These are phyloP conservation scores for Curvularia sp. DNA, from an alignment of 2,329 filamentous ascomycete genomes.

Conservation along the genomic window DNA sequence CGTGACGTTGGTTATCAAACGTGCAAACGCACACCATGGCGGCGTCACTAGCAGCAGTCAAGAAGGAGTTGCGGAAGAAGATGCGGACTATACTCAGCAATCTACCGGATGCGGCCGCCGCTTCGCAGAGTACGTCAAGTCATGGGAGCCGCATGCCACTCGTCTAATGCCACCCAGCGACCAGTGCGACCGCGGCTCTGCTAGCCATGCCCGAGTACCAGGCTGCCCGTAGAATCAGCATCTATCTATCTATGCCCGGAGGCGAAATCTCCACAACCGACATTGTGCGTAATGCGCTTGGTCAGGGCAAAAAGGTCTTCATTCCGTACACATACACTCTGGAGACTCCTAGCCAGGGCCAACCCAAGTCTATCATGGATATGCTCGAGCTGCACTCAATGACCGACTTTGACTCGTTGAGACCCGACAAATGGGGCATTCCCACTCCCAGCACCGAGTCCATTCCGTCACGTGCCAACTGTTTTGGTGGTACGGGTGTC, in stretches of 20 bases:
- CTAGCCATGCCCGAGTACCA: conserved; percentile 75
- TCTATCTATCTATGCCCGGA: conserved; percentile 92
- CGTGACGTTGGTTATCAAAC: conserved; percentile 20
- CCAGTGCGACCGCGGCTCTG: conserved; percentile 69
- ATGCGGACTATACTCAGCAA: conserved; percentile 72
- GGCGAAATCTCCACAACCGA: conserved; percentile 84
- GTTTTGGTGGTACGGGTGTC: conserved; percentile 70
- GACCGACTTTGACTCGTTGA: conserved; percentile 78
- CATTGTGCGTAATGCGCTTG: conserved; percentile 82
- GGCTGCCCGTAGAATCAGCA: conserved; percentile 75
- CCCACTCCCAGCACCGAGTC: conserved; percentile 77
- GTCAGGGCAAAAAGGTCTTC: conserved; percentile 81
- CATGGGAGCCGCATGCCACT: background rate
- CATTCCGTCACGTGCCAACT: conserved; percentile 71
- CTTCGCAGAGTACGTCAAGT: conserved; percentile 70
- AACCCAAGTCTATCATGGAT: conserved; percentile 81
- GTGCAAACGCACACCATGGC: conserved; percentile 47
- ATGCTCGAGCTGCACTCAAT: conserved; percentile 83
- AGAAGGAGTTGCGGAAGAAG: conserved; percentile 74
- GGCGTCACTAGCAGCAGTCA: conserved; percentile 67
- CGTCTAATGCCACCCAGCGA: conserved; percentile 60
- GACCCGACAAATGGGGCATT: conserved; percentile 89
- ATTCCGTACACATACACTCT: conserved; percentile 84
- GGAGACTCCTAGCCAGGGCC: conserved; percentile 47
- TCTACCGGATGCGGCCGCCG: conserved; percentile 68